A percentile compares a stretch with the other conserved stretches of the same genome.
These are phyloP conservation scores for Solanum bulbocastanum DNA, from an alignment of 257 asterid genomes.

Conservation along the genomic window DNA sequence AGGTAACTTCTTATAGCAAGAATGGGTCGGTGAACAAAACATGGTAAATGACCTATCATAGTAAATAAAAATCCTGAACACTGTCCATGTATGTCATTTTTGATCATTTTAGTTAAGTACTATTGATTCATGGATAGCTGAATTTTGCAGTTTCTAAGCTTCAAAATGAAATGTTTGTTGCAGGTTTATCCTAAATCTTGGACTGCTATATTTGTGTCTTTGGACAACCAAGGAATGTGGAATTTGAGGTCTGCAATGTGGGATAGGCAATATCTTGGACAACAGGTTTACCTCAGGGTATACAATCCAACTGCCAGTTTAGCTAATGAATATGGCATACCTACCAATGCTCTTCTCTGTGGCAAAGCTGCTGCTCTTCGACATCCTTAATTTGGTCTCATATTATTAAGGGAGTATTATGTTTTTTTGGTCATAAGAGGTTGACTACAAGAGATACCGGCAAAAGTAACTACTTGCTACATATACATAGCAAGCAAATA, in stretches of 20 bases:
- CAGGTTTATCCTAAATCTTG: conserved; percentile 16
- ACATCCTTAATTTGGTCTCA: background rate
- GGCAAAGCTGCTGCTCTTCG: conserved; percentile 1
- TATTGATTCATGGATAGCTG: background rate
- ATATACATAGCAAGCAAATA: background rate
- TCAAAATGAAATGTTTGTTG: background rate
- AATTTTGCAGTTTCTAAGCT: background rate
- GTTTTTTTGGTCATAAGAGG: background rate
- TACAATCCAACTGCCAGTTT: conserved; percentile 8
- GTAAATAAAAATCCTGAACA: background rate
- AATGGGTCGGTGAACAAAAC: background rate
- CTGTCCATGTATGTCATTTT: background rate
- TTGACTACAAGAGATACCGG: background rate
- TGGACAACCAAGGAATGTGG: conserved; percentile 23
- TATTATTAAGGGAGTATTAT: background rate
- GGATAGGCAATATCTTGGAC: conserved; percentile 15
- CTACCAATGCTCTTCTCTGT: conserved; percentile 13
- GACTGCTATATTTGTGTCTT: conserved; percentile 11
- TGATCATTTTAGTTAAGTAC: background rate
- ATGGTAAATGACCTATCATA: background rate
- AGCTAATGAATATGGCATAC: conserved; percentile 7
- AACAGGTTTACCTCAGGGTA: conserved; percentile 12
- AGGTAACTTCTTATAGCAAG: background rate
- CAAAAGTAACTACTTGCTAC: background rate
- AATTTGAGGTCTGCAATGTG: conserved; percentile 19